A percentile compares a stretch with the other conserved stretches of the same genome.
Evolutionary conservation across 495 filamentous ascomycete genomes (phyloP).

Genomic region (Penicillium paradoxum): DNA sequence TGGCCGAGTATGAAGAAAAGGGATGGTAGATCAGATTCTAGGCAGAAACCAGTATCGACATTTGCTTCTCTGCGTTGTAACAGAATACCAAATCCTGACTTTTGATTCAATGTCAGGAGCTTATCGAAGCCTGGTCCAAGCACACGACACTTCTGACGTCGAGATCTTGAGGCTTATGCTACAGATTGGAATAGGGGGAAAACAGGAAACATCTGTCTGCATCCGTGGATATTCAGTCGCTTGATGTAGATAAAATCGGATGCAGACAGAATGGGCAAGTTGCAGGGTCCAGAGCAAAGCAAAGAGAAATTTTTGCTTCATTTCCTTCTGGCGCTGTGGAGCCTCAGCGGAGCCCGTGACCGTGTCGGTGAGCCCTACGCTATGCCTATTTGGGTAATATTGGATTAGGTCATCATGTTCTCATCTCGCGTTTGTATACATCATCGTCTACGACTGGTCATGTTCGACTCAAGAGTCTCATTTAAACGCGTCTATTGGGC

Average conservation of each 20-base stretch:
- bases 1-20: conserved; percentile 19
- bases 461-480: not conserved
- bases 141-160: conserved; percentile 25
- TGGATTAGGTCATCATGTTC: conserved; percentile 17
- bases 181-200: conserved; percentile 14
- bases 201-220: conserved; percentile 15
- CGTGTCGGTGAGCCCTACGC: conserved; percentile 16
- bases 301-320: conserved; percentile 22
- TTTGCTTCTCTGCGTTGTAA: conserved; percentile 13
- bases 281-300: conserved; percentile 4
- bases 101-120: conserved; percentile 1
- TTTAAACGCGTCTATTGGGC: not conserved
- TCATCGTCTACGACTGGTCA: not conserved
- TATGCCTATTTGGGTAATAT: conserved; percentile 15
- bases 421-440: conserved; percentile 1
- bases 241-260: conserved; percentile 7
- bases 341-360: conserved; percentile 24
- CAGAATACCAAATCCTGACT: conserved; percentile 2
- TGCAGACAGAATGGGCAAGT: conserved; percentile 18
- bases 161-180: conserved; percentile 9
- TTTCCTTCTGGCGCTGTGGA: conserved; percentile 10
- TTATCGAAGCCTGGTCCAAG: conserved; percentile 14
- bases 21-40: conserved; percentile 3
- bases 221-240: conserved; percentile 14
- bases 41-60: conserved; percentile 17